These are phyloP conservation scores for Penicillium egyptiacum DNA, from an alignment of 495 filamentous ascomycete genomes.

Conservation along the genomic window DNA sequence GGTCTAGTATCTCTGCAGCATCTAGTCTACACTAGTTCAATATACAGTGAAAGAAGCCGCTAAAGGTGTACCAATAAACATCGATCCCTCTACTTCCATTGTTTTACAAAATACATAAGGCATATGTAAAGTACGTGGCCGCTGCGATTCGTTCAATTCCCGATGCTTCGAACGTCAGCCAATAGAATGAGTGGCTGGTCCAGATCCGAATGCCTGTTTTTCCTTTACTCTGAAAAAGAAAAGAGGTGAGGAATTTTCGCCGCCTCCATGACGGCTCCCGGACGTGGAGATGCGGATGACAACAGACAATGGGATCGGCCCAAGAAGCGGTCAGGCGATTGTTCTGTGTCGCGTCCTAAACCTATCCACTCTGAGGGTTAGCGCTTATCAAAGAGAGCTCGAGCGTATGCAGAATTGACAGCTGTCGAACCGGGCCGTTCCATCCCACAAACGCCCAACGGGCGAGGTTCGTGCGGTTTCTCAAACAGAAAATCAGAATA, in stretches of 20 bases:
- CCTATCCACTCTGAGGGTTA: not conserved
- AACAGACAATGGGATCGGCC: slow-evolving; percentile 7
- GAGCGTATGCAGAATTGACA: slow-evolving; percentile 11
- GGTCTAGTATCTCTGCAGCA: not conserved
- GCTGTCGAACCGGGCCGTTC: slow-evolving; percentile 8
- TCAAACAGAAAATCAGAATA: not conserved
- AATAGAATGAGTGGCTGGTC: not conserved
- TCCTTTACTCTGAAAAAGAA: slow-evolving; percentile 1
- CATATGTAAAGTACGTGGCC: slow-evolving; percentile 15
- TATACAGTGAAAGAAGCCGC: not conserved
- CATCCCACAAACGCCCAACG: slow-evolving; percentile 9
- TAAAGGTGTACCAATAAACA: slow-evolving; percentile 13
- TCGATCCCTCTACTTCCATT: slow-evolving; percentile 17
- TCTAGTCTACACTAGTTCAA: slow-evolving; percentile 2
- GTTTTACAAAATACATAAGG: slow-evolving; percentile 2
- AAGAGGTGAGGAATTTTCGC: not conserved
- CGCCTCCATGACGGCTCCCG: not conserved
- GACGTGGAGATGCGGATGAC: slow-evolving; percentile 2
- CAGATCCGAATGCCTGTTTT: not conserved
- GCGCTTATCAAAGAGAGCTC: not conserved
- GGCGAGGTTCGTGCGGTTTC: slow-evolving; percentile 11
- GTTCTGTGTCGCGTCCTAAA: not conserved
- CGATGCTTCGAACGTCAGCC: not conserved
- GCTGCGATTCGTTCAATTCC: not conserved
- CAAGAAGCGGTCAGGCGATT: slow-evolving; percentile 16